Percentiles rank a stretch among this genome's conserved stretches.
phyloP scores from a whole-genome alignment of 805 yeast species.

The Ogataea paraovalis region DNA sequence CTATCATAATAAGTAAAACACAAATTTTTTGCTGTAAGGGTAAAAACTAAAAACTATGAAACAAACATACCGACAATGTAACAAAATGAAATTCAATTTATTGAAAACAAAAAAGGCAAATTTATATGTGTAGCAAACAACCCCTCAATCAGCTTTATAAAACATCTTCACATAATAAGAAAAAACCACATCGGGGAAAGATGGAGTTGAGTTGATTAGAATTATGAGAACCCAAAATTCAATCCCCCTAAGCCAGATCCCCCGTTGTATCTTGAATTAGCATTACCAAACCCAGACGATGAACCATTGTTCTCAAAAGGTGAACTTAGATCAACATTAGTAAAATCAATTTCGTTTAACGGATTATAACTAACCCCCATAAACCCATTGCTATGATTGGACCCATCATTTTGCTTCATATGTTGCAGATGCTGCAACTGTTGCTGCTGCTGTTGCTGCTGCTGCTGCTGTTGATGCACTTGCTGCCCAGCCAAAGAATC shows the following conservation, averaged over 20 bases:
- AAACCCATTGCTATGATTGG: conserved; percentile 4
- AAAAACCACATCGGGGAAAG: no score
- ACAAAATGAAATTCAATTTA: no score
- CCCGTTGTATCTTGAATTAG: conserved; percentile 1
- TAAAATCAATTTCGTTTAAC: conserved; percentile 35
- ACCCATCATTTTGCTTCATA: background rate
- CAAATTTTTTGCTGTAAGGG: background rate
- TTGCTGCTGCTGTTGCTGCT: background rate
- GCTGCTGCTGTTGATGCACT: no score
- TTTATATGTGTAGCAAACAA: no score
- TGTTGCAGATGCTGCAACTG: background rate
- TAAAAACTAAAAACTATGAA: background rate
- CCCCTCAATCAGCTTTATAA: no score
- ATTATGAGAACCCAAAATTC: conserved; percentile 9
- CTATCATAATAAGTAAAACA: background rate
- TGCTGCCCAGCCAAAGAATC: background rate
- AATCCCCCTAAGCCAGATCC: conserved; percentile 16
- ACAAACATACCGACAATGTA: no score
- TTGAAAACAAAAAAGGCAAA: no score
- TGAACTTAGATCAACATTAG: conserved; percentile 33
- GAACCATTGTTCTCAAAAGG: conserved; percentile 20
- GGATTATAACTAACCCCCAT: conserved; percentile 23
- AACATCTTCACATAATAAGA: no score
- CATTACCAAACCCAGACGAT: conserved; percentile 2
- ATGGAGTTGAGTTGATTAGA: no score